Evolutionary conservation across 2,329 filamentous ascomycete species (phyloP), one percentile per base, ranked within the genome.

Genomic region (Hypoxylon sp.): DNA sequence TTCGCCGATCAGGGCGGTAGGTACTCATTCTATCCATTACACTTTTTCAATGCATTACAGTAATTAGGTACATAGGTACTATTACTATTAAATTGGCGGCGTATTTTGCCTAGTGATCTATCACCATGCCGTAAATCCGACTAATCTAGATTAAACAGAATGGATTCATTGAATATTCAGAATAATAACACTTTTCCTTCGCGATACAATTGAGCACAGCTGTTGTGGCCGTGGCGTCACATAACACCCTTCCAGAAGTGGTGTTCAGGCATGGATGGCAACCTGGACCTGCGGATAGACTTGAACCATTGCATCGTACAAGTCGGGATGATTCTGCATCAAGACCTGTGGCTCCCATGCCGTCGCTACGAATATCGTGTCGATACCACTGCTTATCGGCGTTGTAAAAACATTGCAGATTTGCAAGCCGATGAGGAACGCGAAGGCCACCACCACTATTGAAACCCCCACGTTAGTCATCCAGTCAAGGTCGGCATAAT

Each of bases 321-420:
- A 81, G 67, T 97, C 93, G 0, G 90, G 89, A 79, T 97, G 94
- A 62, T 96, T 90, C 45, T 87, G 84, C 77, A 93, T 91, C 82
- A 97, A 82, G 7, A 95, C 91, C 75, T 91, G 86, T 0, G 89
- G 89, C 52, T 90, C 88, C 85, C 89, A 91, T 0, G 87, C 88
- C 49, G 86, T 82, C 0, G 93, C 94, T 0, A 97, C 93, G 74
- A 98, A 98, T 67, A 97, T 92, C 0, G 94, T 97, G 72, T 97
- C 92, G 69, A 97, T 89, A n/a, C 95, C 95, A 74, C 91, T 94
- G 69, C 90, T 90, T 62, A 98, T 84, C 0, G 95, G 95, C 0
- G 93, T 95, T 34, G 95, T 92, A 81, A 98, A 97, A 70, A 97
- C 88, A 79, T 97, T 92, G 78, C 91, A 92, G 66, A 98, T 91